Evolutionary conservation across 1,139 yeast species (phyloP), one percentile per base, ranked within the genome.

Genomic region (Candida frijolesensis): DNA sequence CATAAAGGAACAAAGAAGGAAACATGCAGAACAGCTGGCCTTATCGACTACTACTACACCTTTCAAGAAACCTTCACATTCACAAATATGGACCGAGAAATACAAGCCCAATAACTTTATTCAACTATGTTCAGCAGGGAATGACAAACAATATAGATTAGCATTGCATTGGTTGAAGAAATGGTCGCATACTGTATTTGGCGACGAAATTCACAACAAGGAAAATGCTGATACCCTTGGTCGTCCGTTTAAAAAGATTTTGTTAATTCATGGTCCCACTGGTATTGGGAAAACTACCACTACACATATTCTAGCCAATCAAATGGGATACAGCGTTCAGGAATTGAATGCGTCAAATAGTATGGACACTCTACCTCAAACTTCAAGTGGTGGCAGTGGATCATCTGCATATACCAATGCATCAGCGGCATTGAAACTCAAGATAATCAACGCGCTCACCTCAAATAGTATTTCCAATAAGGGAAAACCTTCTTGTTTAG

Each of bases 241-340:
- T 6, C 75, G 98, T 46, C 98, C 98, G 0, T 71, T 67, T n/a
- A 78, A 77, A 49, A 87, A 83, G 57, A 76, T 94, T 0, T 64
- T 94, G 38, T 70, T 94, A 45, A 79, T 94, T 2, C 90, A 87
- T 63, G 99, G 99, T 0, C 96, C 97, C 0, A 92, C 97, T 0
- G 99, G 99, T 1, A 79, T 89, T n/a, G 99, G 99, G 6, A 94
- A 94, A 65, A 94, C 99, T 0, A 83, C 96, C 0, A 85, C 91
- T 2, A 91, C 95, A 0, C 97, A 92, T 64, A 80, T 90, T 1
- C 79, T 91, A 37, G 96, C 96, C 4, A 79, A 78, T 46, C 96
- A 89, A 57, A 80, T 89, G 44, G 96, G 96, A 0, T 94, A 87
- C 64, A 82, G 84, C 45, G 81, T 89, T 0, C 79, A 88, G 59